Conservation (phyloP, 495 filamentous ascomycete genomes). For the Penicilliopsis zonata region DNA sequence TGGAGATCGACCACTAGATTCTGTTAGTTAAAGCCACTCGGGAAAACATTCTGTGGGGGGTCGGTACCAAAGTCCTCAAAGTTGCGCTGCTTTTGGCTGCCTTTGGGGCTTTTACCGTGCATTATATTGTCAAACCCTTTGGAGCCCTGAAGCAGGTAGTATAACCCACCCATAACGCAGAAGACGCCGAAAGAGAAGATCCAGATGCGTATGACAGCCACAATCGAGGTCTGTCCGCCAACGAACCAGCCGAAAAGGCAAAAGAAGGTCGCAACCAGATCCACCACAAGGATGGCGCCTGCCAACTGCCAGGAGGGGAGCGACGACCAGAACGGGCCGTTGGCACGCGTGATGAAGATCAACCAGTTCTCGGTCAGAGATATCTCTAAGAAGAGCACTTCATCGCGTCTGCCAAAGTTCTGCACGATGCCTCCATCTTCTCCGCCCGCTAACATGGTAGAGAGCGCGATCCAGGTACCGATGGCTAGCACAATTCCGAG, state of each 20-base stretch:
- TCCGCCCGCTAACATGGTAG: conserved; percentile 58
- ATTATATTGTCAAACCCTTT: conserved; percentile 78
- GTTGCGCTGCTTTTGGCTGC: conserved; percentile 59
- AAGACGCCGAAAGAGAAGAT: conserved; percentile 82
- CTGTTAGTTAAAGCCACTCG: conserved; percentile 12
- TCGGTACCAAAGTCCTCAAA: conserved; percentile 70
- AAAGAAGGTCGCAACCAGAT: conserved; percentile 74
- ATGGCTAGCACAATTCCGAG: conserved; percentile 69
- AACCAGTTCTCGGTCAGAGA: conserved; percentile 91
- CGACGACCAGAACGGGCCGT: conserved; percentile 75
- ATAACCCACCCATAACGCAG: conserved; percentile 52
- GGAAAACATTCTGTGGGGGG: not conserved
- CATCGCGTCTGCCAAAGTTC: conserved; percentile 71
- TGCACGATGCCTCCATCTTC: conserved; percentile 71
- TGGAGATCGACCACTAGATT: conserved; percentile 64
- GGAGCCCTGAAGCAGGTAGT: conserved; percentile 68
- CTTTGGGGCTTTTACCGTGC: conserved; percentile 74
- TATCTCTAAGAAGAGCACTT: conserved; percentile 81
- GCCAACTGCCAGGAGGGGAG: conserved; percentile 72
- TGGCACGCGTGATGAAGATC: conserved; percentile 90
- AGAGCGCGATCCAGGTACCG: conserved; percentile 76
- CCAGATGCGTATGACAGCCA: conserved; percentile 78
- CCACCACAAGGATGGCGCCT: conserved; percentile 66
- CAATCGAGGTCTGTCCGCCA: conserved; percentile 51
- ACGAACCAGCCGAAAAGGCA: conserved; percentile 72